Base-by-base conservation (phyloP, 2,329 filamentous ascomycete genomes). In the Graphilbum ipis-grandicollis region DNA sequence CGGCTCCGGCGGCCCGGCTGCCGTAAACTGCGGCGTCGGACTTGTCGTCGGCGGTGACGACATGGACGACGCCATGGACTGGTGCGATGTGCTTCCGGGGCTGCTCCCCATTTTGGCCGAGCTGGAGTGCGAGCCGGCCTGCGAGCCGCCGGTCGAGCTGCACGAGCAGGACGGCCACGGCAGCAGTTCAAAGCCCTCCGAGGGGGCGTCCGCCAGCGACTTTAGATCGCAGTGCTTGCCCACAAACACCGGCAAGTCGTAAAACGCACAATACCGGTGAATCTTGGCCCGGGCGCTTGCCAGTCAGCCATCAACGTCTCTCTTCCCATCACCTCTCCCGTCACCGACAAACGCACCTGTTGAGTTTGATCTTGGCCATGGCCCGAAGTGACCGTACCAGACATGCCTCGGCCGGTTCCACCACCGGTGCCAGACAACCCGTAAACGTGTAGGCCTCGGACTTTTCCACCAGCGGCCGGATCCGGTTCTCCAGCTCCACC, bases 211-310 rank as follows among this genome's bases (percentile, higher is more conserved):
- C 2, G 46, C 37, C 22, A 48, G 51, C 25, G 52, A 50, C 38
- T 54, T 53, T 13, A 68, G 54, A 39, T 68, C 64, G 47, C 64
- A 68, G 43, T 66, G 59, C 38, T 60, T 63, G 21, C 56, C 55
- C 0, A 56, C 52, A 45, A 68, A 68, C 17, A 68, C 54, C 3
- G 64, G 63, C 6, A 59, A 50, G 42, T 68, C 63, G 32, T 55
- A 60, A 47, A 68, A 68, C 9, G 65, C 65, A 41, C 56, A 59
- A 45, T 65, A 67, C 1, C 65, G 58, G 42, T 68, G 64, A 3
- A 66, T 46, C 44, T 68, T 68, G 43, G 66, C 65, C 13, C 63
- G 52, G 10, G 64, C 63, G 47, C 14, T 33, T 10, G n/a, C n/a
- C n/a, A n/a, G n/a, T n/a, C n/a, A n/a, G n/a, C n/a, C n/a, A n/a